phyloP scores from a whole-genome alignment of 768 basidiomycete species.

The Mycena belliarum region DNA sequence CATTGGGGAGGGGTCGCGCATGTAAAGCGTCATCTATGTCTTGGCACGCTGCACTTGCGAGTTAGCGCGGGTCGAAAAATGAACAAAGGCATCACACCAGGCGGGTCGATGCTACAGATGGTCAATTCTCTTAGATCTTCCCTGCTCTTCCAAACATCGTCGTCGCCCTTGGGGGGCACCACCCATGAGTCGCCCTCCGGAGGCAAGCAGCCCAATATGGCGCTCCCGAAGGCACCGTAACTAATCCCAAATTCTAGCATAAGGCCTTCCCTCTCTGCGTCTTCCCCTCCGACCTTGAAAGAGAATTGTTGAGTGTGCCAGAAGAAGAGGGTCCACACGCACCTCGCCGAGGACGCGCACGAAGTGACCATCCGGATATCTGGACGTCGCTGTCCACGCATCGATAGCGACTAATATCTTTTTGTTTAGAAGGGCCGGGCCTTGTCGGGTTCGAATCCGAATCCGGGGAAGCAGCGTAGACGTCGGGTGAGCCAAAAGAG shows the following conservation, averaged over 20 bases:
- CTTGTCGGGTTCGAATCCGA: constrained; percentile 92
- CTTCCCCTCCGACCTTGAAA: constrained; percentile 81
- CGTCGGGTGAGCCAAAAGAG: constrained; percentile 92
- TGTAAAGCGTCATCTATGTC: constrained; percentile 99
- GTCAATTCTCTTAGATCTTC: constrained; percentile 84
- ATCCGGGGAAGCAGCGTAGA: constrained; percentile 92
- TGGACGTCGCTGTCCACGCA: constrained; percentile 81
- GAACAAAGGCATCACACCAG: constrained; percentile 48
- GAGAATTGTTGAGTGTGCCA: neutral
- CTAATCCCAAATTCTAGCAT: constrained; percentile 94
- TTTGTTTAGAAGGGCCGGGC: constrained; percentile 81
- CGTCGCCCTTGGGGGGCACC: constrained; percentile 73
- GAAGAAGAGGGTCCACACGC: neutral
- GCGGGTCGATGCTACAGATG: constrained; percentile 97
- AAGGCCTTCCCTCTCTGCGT: constrained; percentile 93
- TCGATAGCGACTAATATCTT: constrained; percentile 97
- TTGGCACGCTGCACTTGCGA: constrained; percentile 68
- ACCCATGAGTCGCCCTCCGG: constrained; percentile 89
- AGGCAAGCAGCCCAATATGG: constrained; percentile 90
- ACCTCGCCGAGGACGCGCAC: constrained; percentile 81
- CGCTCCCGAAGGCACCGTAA: constrained; percentile 94
- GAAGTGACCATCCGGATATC: constrained; percentile 97
- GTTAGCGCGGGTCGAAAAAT: neutral
- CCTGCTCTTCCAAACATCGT: constrained; percentile 74
- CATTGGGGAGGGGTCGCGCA: constrained; percentile 82